Base-by-base conservation (phyloP, 345 rosid species). In the Sonneratia caseolaris region DNA sequence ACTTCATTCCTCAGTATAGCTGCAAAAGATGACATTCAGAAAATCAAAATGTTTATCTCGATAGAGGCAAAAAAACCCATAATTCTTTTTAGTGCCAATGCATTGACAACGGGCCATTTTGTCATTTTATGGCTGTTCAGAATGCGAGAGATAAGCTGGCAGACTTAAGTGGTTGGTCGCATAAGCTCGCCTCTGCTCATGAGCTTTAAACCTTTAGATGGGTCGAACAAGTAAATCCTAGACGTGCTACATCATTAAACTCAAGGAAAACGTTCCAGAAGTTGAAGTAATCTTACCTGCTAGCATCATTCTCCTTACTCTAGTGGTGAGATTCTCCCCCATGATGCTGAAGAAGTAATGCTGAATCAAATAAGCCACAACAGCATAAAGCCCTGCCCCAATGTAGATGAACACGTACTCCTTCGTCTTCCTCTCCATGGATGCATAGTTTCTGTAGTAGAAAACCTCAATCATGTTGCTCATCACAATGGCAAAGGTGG, bases 241-340 rank as follows among this genome's bases (percentile, higher is more conserved):
- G 0, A 12, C 15, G 2, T 10, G 18, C 4, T 3, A 7, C 10
- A 14, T 38, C 64, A 13, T 40, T 12, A 65, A 37, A 24, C 21
- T 16, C 12, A 18, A n/a, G 11, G 42, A 35, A 49, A 35, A 21
- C 19, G 19, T 5, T 5, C 24, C 21, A 55, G 37, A 42, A 48
- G 59, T 3, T 32, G 69, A 37, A 7, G 37, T 32, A 32, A 75
- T 70, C 16, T 14, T 84, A 95, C 99, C 99, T 80, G 97, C 96
- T 68, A 95, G 97, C 99, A 95, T 95, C 99, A 95, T 95, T 70
- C 99, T 82, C 76, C 99, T 77, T 57, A 95, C 99, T 84, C 99
- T 82, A 38, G 99, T 95, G 10, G 99, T 95, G 76, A 95, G 98
- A 73, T 95, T 95, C 81, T 95, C 99, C 71, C 99, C 99, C 99